Percentiles rank a stretch among this genome's conserved stretches.
Evolutionary conservation across 2,329 filamentous ascomycete genomes (phyloP).

Genomic region (Apiospora kogelbergensis): DNA sequence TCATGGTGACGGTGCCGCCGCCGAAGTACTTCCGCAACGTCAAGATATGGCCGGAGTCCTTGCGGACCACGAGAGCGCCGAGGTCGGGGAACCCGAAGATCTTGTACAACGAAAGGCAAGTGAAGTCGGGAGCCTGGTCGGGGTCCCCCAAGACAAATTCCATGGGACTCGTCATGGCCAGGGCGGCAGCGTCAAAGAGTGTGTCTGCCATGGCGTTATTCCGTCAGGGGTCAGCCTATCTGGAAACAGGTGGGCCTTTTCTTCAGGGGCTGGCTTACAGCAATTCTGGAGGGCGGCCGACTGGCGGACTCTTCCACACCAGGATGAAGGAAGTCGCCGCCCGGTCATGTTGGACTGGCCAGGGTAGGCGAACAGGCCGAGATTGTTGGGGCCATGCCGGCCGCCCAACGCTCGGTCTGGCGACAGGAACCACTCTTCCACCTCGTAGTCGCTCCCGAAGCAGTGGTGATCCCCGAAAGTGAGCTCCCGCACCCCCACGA

Average conservation of each 20-base stretch:
- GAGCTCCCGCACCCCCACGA: constrained; percentile 69
- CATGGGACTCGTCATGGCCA: constrained; percentile 62
- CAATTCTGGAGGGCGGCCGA: constrained; percentile 35
- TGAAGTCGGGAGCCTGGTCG: constrained; percentile 57
- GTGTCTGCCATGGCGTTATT: constrained; percentile 38
- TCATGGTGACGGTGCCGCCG: constrained; percentile 65
- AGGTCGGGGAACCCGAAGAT: constrained; percentile 68
- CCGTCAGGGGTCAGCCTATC: constrained; percentile 2
- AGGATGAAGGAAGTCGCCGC: constrained; percentile 57
- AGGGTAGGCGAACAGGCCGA: constrained; percentile 61
- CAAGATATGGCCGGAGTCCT: constrained; percentile 54
- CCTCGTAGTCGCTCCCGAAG: constrained; percentile 57
- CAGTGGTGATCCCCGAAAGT: constrained; percentile 54
- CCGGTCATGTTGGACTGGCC: constrained; percentile 73
- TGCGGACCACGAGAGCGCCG: constrained; percentile 58
- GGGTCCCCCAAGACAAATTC: constrained; percentile 43
- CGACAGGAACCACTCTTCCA: constrained; percentile 43
- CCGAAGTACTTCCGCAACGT: constrained; percentile 63
- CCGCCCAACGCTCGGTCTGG: constrained; percentile 24
- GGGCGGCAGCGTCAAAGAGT: constrained; percentile 62
- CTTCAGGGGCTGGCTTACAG: constrained; percentile 21
- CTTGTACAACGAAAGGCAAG: constrained; percentile 63
- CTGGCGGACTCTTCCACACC: constrained; percentile 43
- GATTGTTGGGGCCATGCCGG: constrained; percentile 24
- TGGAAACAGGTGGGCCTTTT: constrained; percentile 14